phyloP scores from a whole-genome alignment of 352 stramenopile genomes.

The Pythium biforme region DNA sequence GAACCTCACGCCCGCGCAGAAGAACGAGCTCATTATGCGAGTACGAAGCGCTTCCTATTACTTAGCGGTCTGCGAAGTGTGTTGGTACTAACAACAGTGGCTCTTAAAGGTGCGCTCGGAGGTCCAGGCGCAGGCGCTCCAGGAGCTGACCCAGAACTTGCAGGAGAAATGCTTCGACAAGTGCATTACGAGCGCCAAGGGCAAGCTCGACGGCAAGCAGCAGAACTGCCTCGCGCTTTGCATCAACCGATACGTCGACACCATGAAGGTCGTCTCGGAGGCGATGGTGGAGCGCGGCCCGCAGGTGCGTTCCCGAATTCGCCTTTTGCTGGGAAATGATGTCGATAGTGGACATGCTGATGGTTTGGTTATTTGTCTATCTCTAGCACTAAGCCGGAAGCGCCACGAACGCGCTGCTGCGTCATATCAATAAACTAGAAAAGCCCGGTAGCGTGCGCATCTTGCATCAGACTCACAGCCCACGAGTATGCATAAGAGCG shows the following conservation, averaged over 20 bases:
- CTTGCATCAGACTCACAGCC: background rate
- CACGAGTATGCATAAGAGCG: too few species aligned
- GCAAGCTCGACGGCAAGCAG: slow-evolving; percentile 89
- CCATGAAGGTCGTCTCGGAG: slow-evolving; percentile 88
- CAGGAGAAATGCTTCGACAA: slow-evolving; percentile 92
- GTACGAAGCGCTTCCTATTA: slow-evolving; percentile 32
- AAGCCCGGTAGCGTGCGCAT: background rate
- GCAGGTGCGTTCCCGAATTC: slow-evolving; percentile 33
- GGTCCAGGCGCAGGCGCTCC: slow-evolving; percentile 78
- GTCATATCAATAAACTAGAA: background rate
- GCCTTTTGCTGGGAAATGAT: background rate
- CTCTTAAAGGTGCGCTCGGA: slow-evolving; percentile 67
- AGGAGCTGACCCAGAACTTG: slow-evolving; percentile 85
- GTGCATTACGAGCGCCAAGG: slow-evolving; percentile 76
- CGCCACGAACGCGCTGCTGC: background rate
- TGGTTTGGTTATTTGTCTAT: background rate
- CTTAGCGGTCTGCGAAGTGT: background rate
- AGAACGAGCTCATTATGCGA: slow-evolving; percentile 82
- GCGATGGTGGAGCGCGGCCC: slow-evolving; percentile 73
- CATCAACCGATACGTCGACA: slow-evolving; percentile 91
- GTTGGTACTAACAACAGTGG: background rate
- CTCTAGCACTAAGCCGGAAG: background rate
- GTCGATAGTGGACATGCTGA: too few species aligned
- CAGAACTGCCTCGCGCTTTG: slow-evolving; percentile 88
- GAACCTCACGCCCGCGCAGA: slow-evolving; percentile 79